Percentiles rank a stretch among this genome's conserved stretches.
Conservation (phyloP, 768 basidiomycete genomes). For the Russula lepida region DNA sequence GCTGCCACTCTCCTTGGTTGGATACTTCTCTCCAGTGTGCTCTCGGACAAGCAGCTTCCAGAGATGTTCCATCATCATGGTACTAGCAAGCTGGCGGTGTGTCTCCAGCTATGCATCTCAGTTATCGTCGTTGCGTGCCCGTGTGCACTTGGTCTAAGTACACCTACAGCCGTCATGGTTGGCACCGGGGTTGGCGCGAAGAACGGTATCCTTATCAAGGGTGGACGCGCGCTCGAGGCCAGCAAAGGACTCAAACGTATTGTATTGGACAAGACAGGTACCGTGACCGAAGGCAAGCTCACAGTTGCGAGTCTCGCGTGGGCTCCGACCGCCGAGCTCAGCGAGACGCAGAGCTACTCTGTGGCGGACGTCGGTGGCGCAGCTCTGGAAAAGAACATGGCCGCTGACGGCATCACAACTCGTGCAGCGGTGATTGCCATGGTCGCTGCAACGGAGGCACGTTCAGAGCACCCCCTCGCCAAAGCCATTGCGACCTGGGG, state of each 20-base stretch:
- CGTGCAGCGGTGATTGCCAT: conserved; percentile 64
- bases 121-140: conserved; percentile 98
- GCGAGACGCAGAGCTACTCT: conserved; percentile 22
- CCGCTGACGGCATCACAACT: conserved; percentile 54
- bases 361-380: conserved; percentile 17
- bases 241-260: conserved; percentile 75
- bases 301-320: conserved; percentile 70
- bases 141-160: conserved; percentile 91
- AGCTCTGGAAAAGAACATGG: conserved; percentile 27
- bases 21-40: conserved; percentile 61
- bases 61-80: conserved; percentile 80
- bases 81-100: conserved; percentile 78
- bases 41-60: conserved; percentile 57
- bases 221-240: conserved; percentile 88
- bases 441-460: conserved; percentile 79
- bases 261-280: conserved; percentile 95
- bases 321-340: conserved; percentile 40
- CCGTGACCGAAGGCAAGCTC: conserved; percentile 92
- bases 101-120: conserved; percentile 94
- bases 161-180: conserved; percentile 98
- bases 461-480: conserved; percentile 94
- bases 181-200: conserved; percentile 95
- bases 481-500: conserved; percentile 85
- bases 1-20: conserved; percentile 74
- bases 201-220: conserved; percentile 98